Evolutionary conservation across 352 stramenopile species (phyloP).

Genomic region (Phytophthora fragariae): DNA sequence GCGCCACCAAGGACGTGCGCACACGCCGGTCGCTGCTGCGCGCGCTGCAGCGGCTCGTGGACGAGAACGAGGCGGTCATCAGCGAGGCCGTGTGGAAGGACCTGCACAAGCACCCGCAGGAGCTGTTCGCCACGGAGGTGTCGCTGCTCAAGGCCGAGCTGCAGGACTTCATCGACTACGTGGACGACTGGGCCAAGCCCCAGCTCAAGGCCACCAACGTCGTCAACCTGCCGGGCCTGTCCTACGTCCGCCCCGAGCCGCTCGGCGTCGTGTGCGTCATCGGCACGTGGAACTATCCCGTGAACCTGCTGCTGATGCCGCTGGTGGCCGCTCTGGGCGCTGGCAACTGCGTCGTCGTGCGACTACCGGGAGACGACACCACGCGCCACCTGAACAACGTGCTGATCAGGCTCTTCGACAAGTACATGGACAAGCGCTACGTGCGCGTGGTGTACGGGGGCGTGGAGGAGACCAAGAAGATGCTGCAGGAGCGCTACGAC

Average conservation of each 20-base stretch:
- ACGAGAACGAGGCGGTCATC: slow-evolving; percentile 55
- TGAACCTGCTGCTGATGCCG: slow-evolving; percentile 81
- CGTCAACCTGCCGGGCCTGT: slow-evolving; percentile 60
- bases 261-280: slow-evolving; percentile 92
- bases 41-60: slow-evolving; percentile 58
- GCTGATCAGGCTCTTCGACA: slow-evolving; percentile 66
- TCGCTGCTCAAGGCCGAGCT: slow-evolving; percentile 66
- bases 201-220: slow-evolving; percentile 59
- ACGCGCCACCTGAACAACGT: slow-evolving; percentile 62
- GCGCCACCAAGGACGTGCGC: slow-evolving; percentile 52
- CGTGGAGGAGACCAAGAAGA: slow-evolving; percentile 81
- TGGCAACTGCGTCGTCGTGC: slow-evolving; percentile 95
- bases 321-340: slow-evolving; percentile 83
- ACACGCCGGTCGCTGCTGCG: slow-evolving; percentile 55
- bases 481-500: slow-evolving; percentile 82
- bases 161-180: slow-evolving; percentile 78
- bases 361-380: slow-evolving; percentile 91
- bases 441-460: slow-evolving; percentile 88
- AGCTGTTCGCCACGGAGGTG: slow-evolving; percentile 70
- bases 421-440: slow-evolving; percentile 80
- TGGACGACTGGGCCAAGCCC: slow-evolving; percentile 72
- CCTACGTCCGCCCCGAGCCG: slow-evolving; percentile 74
- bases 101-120: slow-evolving; percentile 75
- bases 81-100: slow-evolving; percentile 69
- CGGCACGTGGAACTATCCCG: slow-evolving; percentile 94